Conservation (phyloP, 257 asterid genomes). For the Solanum pennellii region DNA sequence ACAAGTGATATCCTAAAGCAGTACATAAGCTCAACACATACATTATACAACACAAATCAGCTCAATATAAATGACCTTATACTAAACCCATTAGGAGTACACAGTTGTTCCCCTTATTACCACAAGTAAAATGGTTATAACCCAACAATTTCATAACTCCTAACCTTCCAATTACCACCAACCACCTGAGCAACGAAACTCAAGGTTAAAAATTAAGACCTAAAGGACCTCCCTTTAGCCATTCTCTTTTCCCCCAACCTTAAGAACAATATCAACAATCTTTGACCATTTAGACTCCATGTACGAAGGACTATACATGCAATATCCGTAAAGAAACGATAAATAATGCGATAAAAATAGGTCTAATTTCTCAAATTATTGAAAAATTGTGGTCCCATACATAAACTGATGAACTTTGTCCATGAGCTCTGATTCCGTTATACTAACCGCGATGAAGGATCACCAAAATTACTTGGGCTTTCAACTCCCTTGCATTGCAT, state of each 20-base stretch:
- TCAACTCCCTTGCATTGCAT: too few species aligned
- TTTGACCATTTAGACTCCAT: too few species aligned
- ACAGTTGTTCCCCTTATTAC: too few species aligned
- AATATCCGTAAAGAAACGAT: too few species aligned
- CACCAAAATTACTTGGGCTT: too few species aligned
- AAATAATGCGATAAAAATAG: too few species aligned
- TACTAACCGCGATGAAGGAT: too few species aligned
- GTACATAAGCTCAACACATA: background rate
- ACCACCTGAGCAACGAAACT: background rate
- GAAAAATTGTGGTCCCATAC: background rate
- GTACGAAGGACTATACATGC: background rate
- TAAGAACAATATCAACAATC: background rate
- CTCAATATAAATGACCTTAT: too few species aligned
- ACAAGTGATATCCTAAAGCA: background rate
- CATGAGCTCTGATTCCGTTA: too few species aligned
- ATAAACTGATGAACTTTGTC: background rate
- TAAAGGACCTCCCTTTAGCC: background rate
- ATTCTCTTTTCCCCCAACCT: background rate
- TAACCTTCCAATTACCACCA: background rate
- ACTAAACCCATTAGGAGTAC: too few species aligned
- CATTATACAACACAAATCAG: background rate
- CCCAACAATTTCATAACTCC: background rate
- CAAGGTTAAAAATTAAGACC: background rate
- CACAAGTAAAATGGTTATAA: too few species aligned
- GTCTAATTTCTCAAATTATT: background rate